Percentiles rank a stretch among this genome's conserved stretches.
These are phyloP conservation scores for Rubia peregrina DNA, from an alignment of 305 asterid genomes.

Conservation along the genomic window DNA sequence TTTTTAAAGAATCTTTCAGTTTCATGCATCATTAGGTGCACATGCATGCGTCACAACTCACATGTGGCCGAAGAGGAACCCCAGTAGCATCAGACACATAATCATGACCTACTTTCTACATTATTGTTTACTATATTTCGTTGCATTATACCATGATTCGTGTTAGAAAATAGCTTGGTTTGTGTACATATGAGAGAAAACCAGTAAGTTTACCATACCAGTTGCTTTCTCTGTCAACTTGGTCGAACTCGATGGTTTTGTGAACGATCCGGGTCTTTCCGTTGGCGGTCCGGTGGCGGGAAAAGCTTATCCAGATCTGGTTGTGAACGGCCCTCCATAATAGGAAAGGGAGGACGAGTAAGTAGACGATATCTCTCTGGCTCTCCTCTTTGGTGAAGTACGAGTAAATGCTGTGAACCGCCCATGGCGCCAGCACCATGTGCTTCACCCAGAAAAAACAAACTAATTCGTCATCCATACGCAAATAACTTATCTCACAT, in stretches of 20 bases:
- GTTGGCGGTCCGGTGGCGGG: constrained; percentile 70
- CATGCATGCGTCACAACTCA: constrained; percentile 1
- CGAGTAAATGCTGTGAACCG: constrained; percentile 38
- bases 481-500: no score
- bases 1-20: no score
- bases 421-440: constrained; percentile 68
- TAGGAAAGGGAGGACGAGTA: constrained; percentile 46
- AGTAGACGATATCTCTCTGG: constrained; percentile 25
- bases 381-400: constrained; percentile 27
- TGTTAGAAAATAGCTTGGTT: no score
- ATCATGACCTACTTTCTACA: no score
- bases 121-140: no score
- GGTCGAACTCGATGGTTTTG: constrained; percentile 75
- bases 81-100: no score
- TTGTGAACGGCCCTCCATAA: constrained; percentile 51
- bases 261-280: constrained; percentile 63
- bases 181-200: not conserved
- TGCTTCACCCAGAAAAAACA: constrained; percentile 28
- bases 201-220: constrained; percentile 42
- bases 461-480: not conserved
- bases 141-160: no score
- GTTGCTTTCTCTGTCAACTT: constrained; percentile 73
- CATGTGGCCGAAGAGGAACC: not conserved
- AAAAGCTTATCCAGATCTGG: constrained; percentile 72
- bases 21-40: no score